These are phyloP conservation scores for Cenococcum geophilum DNA, from an alignment of 495 filamentous ascomycete genomes.

Conservation along the genomic window DNA sequence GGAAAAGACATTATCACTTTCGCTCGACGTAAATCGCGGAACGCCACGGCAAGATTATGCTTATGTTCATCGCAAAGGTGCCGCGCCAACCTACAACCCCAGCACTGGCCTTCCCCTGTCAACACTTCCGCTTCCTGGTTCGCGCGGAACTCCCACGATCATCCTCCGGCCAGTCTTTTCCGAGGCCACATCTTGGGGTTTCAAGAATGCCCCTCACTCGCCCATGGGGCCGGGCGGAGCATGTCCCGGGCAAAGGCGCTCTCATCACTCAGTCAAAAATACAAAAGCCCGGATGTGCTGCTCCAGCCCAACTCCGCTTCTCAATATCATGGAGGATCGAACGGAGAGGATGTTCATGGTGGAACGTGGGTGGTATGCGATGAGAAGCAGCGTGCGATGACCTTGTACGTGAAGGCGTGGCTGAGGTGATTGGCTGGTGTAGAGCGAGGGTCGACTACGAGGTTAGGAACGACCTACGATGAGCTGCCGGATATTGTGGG, in stretches of 20 bases:
- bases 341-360: conserved; percentile 24
- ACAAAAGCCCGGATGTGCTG: conserved; percentile 21
- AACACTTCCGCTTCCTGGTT: conserved; percentile 39
- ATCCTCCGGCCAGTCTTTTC: conserved; percentile 36
- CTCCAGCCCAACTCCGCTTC: conserved; percentile 11
- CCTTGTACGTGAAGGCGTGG: conserved; percentile 33
- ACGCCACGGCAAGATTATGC: conserved; percentile 3
- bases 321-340: background rate
- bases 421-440: conserved; percentile 36
- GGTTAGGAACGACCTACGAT: conserved; percentile 34
- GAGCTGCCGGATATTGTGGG: background rate
- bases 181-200: conserved; percentile 20
- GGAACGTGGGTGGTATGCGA: conserved; percentile 41
- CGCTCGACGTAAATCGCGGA: background rate
- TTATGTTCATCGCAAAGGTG: conserved; percentile 43
- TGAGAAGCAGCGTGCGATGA: conserved; percentile 36
- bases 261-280: conserved; percentile 19
- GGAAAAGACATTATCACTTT: background rate
- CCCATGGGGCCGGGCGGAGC: conserved; percentile 39
- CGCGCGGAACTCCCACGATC: conserved; percentile 38
- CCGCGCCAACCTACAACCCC: conserved; percentile 33
- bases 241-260: conserved; percentile 37
- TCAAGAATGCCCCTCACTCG: conserved; percentile 34
- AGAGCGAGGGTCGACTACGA: conserved; percentile 40
- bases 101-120: conserved; percentile 17